Evolutionary conservation across 2,329 filamentous ascomycete genomes (phyloP), one percentile per base, ranked within the genome.

Genomic region (Alternaria gaisen): DNA sequence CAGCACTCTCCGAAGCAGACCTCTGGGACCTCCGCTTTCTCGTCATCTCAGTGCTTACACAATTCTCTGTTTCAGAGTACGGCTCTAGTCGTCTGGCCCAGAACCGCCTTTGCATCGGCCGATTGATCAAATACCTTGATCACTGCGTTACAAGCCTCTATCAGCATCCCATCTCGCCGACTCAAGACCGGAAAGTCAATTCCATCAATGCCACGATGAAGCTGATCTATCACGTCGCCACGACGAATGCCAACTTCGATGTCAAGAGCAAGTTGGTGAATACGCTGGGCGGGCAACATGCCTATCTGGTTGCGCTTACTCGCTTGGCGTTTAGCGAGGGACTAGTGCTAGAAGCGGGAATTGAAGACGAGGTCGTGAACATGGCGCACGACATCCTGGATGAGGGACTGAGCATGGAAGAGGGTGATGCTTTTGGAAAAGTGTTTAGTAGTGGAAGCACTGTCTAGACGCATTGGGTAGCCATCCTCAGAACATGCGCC

Each of bases 261-360:
- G 87, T 96, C 64, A 85, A 88, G 50, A 84, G 86, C 50, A 96
- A 94, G 76, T 82, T 97, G 5, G 84, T 85, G 0, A 85, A 86
- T 9, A 86, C 91, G 0, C 84, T 87, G 5, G 92, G 92, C 3
- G 91, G 90, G 0, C 87, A 88, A 53, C 93, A 97, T 72, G 93
- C 93, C 53, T 94, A 96, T 71, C 82, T 96, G 1, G 86, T 97
- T 10, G 88, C 88, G 2, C 81, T 99, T 44, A 93, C 92, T 0
- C 82, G 94, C 42, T 81, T 98, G n/a, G 93, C 92, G 0, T 97
- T 97, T 76, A 90, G 88, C 6, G 92, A 97, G 63, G 90, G 92
- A 30, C 78, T 91, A 9, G 86, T 95, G 11, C 84, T 96, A 28
- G 93, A 97, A 78, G 83, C 84, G 1, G 90, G 90, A 0, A 90